phyloP scores from a whole-genome alignment of 2,329 filamentous ascomycete genomes.

The Aphanoascus verrucosus region DNA sequence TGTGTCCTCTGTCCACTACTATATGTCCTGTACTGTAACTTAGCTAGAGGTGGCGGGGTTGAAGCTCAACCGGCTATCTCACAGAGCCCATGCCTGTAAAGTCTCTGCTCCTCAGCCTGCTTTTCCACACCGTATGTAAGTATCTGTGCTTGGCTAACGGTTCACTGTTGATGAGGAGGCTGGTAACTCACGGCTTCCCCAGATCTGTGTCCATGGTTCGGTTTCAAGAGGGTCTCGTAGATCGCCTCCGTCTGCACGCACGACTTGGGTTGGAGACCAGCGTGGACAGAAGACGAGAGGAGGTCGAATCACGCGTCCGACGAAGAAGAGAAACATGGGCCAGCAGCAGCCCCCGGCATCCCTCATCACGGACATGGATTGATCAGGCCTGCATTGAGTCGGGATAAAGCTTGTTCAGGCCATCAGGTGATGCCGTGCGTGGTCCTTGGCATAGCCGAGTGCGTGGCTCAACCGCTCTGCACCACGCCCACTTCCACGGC shows the following conservation, averaged over 20 bases:
- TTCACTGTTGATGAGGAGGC: neutral
- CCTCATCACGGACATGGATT: neutral
- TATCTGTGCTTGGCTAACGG: too few relatives aligned
- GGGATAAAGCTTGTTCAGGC: conserved; percentile 1
- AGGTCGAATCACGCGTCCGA: neutral
- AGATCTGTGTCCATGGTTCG: conserved; percentile 6
- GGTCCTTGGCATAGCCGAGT: conserved; percentile 1
- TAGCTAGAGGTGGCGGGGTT: neutral
- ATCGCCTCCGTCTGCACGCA: conserved; percentile 2
- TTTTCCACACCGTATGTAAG: too few relatives aligned
- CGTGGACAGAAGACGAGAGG: neutral
- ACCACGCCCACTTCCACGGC: neutral
- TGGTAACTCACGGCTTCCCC: neutral
- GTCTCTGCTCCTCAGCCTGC: too few relatives aligned
- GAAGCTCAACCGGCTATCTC: neutral
- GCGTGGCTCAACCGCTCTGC: conserved; percentile 9
- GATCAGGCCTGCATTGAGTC: too few relatives aligned
- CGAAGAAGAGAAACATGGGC: neutral
- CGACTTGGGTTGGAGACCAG: neutral
- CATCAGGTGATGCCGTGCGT: conserved; percentile 11
- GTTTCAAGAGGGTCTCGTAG: conserved; percentile 6
- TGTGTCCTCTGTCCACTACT: too few relatives aligned
- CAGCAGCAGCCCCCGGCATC: neutral
- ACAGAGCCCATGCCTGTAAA: too few relatives aligned
- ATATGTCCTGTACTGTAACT: too few relatives aligned